Evolutionary conservation across 208 protist genomes (phyloP).

Genomic region (Trichomonas gallinae): DNA sequence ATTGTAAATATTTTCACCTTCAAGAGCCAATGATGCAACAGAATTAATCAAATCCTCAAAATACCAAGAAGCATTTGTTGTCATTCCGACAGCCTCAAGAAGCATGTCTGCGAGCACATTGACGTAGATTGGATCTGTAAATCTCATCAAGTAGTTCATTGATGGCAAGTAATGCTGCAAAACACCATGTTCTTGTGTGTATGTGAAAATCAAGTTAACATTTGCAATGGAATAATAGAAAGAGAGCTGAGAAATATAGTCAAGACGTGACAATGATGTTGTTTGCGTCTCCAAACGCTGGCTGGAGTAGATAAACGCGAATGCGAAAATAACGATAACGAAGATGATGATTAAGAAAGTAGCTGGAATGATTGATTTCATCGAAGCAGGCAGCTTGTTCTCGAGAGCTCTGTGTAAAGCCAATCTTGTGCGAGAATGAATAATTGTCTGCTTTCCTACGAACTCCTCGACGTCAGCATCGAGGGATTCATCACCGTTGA

Average conservation of each 20-base stretch:
- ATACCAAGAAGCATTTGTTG: neutral
- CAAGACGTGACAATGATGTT: neutral
- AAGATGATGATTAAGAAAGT: neutral
- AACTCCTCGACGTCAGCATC: neutral
- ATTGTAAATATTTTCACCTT: neutral
- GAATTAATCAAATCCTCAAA: neutral
- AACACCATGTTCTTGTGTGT: neutral
- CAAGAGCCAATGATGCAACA: neutral
- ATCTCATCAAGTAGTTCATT: neutral
- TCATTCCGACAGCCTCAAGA: neutral
- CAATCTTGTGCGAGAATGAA: neutral
- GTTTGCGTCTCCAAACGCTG: neutral
- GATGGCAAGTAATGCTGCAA: neutral
- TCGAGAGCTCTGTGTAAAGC: neutral
- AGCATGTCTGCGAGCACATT: neutral
- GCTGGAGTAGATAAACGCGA: neutral
- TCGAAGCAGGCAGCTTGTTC: neutral
- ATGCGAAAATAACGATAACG: neutral
- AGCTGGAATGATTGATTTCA: neutral
- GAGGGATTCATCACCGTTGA: neutral
- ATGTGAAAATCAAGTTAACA: neutral
- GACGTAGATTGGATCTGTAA: neutral
- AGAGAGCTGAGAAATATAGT: neutral
- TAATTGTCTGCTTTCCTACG: neutral
- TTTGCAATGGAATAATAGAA: neutral